Percentiles rank a stretch among this genome's conserved stretches.
Evolutionary conservation across 306 rosid species (phyloP).

Genomic region (Malus fusca): DNA sequence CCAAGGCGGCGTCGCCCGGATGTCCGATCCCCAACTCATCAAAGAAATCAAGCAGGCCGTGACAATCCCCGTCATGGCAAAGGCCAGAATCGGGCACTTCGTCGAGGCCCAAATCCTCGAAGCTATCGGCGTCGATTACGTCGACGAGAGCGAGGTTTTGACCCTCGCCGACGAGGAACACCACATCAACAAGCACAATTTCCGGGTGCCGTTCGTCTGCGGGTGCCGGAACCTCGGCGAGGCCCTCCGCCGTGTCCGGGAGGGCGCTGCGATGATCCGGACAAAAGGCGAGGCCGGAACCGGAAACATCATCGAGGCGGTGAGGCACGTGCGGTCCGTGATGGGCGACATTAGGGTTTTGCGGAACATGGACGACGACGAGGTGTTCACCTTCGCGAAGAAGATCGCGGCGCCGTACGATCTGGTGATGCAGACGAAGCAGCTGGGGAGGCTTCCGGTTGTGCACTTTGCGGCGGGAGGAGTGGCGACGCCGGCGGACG

Average conservation of each 20-base stretch:
- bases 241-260: conserved; percentile 72
- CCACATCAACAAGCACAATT: conserved; percentile 87
- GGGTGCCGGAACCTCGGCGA: conserved; percentile 90
- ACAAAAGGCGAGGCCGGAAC: conserved; percentile 92
- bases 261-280: conserved; percentile 90
- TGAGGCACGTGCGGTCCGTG: conserved; percentile 75
- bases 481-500: conserved; percentile 88
- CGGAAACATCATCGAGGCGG: conserved; percentile 74
- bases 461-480: conserved; percentile 92
- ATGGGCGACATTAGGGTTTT: conserved; percentile 72
- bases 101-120: conserved; percentile 91
- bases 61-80: conserved; percentile 89
- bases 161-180: conserved; percentile 76
- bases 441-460: conserved; percentile 79
- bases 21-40: conserved; percentile 81
- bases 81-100: conserved; percentile 87
- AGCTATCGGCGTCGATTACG: conserved; percentile 75
- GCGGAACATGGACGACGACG: conserved; percentile 85
- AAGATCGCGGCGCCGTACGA: conserved; percentile 82
- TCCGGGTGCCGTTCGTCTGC: conserved; percentile 77
- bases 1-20: conserved; percentile 84
- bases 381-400: conserved; percentile 72
- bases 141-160: conserved; percentile 78
- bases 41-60: conserved; percentile 80
- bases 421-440: conserved; percentile 84